Evolutionary conservation across 2,329 filamentous ascomycete genomes (phyloP).

Genomic region (Lecanoromycetidae sp.): DNA sequence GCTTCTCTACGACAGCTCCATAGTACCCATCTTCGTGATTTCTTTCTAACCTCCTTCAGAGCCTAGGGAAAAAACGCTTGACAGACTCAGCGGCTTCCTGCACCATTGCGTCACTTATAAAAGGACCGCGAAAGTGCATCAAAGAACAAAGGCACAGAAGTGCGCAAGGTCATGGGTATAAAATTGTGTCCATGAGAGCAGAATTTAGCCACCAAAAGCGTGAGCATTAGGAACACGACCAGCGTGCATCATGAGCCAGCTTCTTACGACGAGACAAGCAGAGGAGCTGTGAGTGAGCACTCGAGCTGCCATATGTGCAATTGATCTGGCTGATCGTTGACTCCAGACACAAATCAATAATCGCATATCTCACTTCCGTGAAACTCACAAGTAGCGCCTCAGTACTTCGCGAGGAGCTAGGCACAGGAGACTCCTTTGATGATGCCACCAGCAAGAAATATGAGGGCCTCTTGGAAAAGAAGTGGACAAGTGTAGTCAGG

Average conservation of each 20-base stretch:
- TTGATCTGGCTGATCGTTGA: conserved; percentile 2
- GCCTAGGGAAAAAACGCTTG: no score
- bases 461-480: conserved; percentile 87
- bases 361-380: conserved; percentile 70
- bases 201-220: no score
- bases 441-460: conserved; percentile 81
- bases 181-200: no score
- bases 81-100: no score
- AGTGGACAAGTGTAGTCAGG: conserved; percentile 92
- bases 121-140: no score
- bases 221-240: no score
- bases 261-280: conserved; percentile 67
- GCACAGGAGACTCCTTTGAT: conserved; percentile 62
- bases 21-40: no score
- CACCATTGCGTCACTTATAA: no score
- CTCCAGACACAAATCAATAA: conserved; percentile 75
- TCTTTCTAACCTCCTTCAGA: no score
- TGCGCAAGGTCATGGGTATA: no score
- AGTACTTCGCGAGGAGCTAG: conserved; percentile 64
- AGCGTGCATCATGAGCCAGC: conserved; percentile 56
- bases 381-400: conserved; percentile 58
- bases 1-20: no score
- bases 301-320: not conserved
- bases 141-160: no score
- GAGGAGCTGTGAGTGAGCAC: conserved; percentile 72